Evolutionary conservation across 2,329 filamentous ascomycete genomes (phyloP).

Genomic region (Fusarium acutatum): DNA sequence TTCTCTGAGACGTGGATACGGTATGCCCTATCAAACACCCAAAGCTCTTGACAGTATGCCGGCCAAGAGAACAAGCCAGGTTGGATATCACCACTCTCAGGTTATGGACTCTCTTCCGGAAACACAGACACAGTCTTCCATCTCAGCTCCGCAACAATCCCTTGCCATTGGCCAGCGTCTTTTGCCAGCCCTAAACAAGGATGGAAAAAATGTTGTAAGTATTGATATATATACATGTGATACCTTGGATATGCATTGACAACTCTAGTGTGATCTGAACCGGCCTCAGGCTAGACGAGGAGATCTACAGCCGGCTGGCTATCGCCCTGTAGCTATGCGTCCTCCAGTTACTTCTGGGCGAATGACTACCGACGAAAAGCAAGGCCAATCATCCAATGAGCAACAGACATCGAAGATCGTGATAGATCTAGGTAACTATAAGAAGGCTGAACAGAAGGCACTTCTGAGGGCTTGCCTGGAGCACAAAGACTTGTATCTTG

Average conservation of each 20-base stretch:
- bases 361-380: accelerated
- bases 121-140: background rate
- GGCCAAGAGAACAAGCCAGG: background rate
- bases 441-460: background rate
- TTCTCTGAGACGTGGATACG: constrained; percentile 10
- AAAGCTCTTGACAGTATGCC: background rate
- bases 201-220: too few species aligned
- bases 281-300: constrained; percentile 2
- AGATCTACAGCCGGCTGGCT: background rate
- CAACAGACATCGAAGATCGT: too few species aligned
- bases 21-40: background rate
- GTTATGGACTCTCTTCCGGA: background rate
- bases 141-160: background rate
- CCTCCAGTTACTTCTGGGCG: accelerated
- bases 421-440: background rate
- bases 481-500: background rate
- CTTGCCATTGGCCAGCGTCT: too few species aligned
- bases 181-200: background rate
- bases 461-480: background rate
- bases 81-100: background rate
- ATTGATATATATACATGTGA: too few species aligned
- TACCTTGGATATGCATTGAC: too few species aligned
- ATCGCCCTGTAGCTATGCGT: background rate
- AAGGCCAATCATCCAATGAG: accelerated
- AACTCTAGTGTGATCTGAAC: background rate